Percentiles rank a stretch among this genome's conserved stretches.
Evolutionary conservation across 2,329 filamentous ascomycete genomes (phyloP).

Genomic region (Talaromyces sp.): DNA sequence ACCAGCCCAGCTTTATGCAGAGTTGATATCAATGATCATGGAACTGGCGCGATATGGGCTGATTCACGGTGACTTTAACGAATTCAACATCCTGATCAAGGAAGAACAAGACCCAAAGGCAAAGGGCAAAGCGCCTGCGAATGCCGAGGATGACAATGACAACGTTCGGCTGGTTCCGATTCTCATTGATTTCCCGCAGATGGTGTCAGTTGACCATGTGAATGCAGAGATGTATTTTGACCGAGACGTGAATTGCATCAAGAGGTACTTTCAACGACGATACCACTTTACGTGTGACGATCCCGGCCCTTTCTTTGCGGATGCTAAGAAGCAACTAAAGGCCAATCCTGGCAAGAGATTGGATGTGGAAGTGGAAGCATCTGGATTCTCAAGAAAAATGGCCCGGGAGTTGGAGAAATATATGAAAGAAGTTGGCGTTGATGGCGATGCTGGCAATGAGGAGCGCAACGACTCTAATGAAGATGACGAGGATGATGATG

Average conservation of each 20-base stretch:
- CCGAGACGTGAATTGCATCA: conserved; percentile 90
- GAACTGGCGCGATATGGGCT: conserved; percentile 78
- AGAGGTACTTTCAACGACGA: conserved; percentile 83
- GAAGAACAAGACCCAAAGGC: conserved; percentile 51
- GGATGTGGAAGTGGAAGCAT: conserved; percentile 85
- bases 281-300: conserved; percentile 83
- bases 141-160: conserved; percentile 24
- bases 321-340: conserved; percentile 68
- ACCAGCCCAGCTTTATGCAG: conserved; percentile 81
- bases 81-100: conserved; percentile 96
- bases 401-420: conserved; percentile 88
- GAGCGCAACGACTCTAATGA: conserved; percentile 32
- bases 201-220: conserved; percentile 88
- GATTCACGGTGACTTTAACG: conserved; percentile 98
- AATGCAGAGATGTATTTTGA: conserved; percentile 99
- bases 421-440: conserved; percentile 67
- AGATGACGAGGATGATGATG: conserved; percentile 35
- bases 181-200: conserved; percentile 96
- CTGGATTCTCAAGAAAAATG: conserved; percentile 96
- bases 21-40: conserved; percentile 82
- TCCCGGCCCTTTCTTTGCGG: conserved; percentile 78
- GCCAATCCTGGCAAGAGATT: conserved; percentile 64
- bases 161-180: conserved; percentile 65
- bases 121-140: conserved; percentile 34
- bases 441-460: conserved; percentile 45